Evolutionary conservation across 352 stramenopile species (phyloP).

Genomic region (Pythium grandisporangium): DNA sequence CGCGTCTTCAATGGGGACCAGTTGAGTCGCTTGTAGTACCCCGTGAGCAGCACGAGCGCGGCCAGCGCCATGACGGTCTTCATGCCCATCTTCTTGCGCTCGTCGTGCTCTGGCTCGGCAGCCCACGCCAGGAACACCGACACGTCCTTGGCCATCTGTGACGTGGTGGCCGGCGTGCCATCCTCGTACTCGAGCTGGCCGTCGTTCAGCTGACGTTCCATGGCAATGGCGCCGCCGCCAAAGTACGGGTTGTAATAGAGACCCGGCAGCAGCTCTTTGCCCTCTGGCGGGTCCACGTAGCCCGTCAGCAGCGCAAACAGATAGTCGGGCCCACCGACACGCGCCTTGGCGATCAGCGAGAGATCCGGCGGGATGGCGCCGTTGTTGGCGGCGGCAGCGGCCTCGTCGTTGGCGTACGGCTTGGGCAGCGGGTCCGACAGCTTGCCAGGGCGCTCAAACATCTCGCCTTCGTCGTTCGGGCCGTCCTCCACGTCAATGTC

Average conservation of each 20-base stretch:
- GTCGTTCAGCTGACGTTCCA: constrained; percentile 96
- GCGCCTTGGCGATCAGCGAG: constrained; percentile 96
- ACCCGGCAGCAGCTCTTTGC: constrained; percentile 73
- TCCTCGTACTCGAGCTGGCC: constrained; percentile 97
- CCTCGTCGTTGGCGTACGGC: constrained; percentile 97
- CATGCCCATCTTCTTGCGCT: constrained; percentile 96
- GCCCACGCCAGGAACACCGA: constrained; percentile 96
- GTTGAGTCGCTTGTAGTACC: constrained; percentile 98
- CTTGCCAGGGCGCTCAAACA: constrained; percentile 98
- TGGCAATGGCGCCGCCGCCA: constrained; percentile 95
- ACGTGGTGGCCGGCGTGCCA: constrained; percentile 94
- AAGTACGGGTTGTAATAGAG: constrained; percentile 99
- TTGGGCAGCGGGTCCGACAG: constrained; percentile 93
- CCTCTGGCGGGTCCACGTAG: constrained; percentile 93
- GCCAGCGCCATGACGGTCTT: constrained; percentile 91
- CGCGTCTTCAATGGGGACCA: constrained; percentile 97
- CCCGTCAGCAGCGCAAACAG: constrained; percentile 96
- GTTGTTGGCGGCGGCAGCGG: constrained; percentile 95
- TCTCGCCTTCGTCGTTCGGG: constrained; percentile 97
- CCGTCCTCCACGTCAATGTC: constrained; percentile 97
- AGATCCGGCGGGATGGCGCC: constrained; percentile 97
- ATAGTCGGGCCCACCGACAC: constrained; percentile 95
- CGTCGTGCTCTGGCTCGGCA: constrained; percentile 96
- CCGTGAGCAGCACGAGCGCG: constrained; percentile 88
- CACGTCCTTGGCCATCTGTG: constrained; percentile 98